Conservation (phyloP, 2,329 filamentous ascomycete genomes). For the Colletotrichum zoysiae region DNA sequence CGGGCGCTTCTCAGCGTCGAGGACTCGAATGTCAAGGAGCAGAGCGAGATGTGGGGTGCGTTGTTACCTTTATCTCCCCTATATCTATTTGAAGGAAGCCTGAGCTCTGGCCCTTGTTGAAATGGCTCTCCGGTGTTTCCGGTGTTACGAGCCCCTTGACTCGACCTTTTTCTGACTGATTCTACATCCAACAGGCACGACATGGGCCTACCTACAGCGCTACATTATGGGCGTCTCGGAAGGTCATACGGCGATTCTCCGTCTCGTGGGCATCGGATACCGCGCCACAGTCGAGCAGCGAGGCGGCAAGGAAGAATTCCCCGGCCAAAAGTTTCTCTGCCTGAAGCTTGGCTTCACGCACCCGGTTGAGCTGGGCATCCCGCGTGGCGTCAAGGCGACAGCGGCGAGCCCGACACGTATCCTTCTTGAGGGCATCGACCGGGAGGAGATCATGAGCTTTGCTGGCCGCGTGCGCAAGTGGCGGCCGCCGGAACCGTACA, state of each 20-base stretch:
- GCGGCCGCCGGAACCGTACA: slow-evolving; percentile 96
- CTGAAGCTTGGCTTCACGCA: slow-evolving; percentile 98
- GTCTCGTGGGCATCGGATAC: slow-evolving; percentile 95
- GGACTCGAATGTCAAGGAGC: slow-evolving; percentile 76
- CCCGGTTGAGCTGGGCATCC: slow-evolving; percentile 90
- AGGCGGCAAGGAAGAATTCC: slow-evolving; percentile 79
- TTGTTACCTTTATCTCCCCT: slow-evolving; percentile 37
- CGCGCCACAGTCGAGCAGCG: slow-evolving; percentile 86
- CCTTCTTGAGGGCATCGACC: slow-evolving; percentile 87
- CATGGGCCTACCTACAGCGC: slow-evolving; percentile 89
- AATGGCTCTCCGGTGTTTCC: not conserved
- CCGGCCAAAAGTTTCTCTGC: slow-evolving; percentile 88
- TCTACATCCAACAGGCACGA: slow-evolving; percentile 73
- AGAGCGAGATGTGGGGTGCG: slow-evolving; percentile 96
- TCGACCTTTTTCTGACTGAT: slow-evolving; percentile 43
- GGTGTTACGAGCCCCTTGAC: not conserved
- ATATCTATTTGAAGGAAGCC: not conserved
- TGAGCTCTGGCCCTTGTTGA: not conserved
- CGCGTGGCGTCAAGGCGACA: slow-evolving; percentile 84
- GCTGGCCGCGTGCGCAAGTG: slow-evolving; percentile 89
- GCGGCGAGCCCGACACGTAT: slow-evolving; percentile 93
- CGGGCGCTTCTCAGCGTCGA: slow-evolving; percentile 78
- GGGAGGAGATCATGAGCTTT: slow-evolving; percentile 89
- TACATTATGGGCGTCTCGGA: slow-evolving; percentile 95
- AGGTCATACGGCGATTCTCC: slow-evolving; percentile 92